phyloP scores from a whole-genome alignment of 2,329 filamentous ascomycete species.

The Tolypocladium capitatum region DNA sequence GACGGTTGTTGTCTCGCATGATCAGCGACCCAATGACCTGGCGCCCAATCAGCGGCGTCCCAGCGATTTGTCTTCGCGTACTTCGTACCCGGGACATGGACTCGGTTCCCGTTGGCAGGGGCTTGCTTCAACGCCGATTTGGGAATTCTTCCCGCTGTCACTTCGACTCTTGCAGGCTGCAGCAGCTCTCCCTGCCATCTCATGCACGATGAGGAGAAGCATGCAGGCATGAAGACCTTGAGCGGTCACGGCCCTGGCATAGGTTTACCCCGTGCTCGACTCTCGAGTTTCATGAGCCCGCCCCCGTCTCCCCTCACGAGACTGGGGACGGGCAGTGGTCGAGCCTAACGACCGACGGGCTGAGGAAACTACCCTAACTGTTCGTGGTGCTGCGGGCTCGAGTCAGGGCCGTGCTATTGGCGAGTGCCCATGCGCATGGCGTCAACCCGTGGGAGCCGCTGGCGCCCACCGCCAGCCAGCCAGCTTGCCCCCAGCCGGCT shows the following conservation, averaged over 20 bases:
- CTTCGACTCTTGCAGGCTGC: background rate
- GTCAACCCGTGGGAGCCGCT: background rate
- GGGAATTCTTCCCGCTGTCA: background rate
- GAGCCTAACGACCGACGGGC: background rate
- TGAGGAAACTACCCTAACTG: background rate
- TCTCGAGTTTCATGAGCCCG: background rate
- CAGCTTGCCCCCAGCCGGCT: too few species aligned
- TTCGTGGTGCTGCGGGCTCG: too few species aligned
- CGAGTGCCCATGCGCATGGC: background rate
- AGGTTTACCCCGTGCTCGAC: background rate
- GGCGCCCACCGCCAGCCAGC: background rate
- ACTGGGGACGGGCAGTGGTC: background rate
- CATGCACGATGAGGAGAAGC: too few species aligned
- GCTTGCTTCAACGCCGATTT: background rate
- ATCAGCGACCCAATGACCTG: background rate
- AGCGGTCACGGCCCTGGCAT: background rate
- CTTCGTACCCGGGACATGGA: slow-evolving; percentile 16
- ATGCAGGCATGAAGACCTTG: background rate
- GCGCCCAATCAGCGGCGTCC: slow-evolving; percentile 15
- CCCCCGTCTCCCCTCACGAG: background rate
- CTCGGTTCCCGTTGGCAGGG: slow-evolving; percentile 8
- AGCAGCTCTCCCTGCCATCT: background rate
- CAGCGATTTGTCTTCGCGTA: slow-evolving; percentile 11
- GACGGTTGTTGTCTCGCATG: too few species aligned
- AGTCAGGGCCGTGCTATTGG: too few species aligned